Evolutionary conservation across 225 moss, liverwort and hornwort genomes (phyloP), one percentile per base, ranked within the genome.

Genomic region (Ulota crispa): DNA sequence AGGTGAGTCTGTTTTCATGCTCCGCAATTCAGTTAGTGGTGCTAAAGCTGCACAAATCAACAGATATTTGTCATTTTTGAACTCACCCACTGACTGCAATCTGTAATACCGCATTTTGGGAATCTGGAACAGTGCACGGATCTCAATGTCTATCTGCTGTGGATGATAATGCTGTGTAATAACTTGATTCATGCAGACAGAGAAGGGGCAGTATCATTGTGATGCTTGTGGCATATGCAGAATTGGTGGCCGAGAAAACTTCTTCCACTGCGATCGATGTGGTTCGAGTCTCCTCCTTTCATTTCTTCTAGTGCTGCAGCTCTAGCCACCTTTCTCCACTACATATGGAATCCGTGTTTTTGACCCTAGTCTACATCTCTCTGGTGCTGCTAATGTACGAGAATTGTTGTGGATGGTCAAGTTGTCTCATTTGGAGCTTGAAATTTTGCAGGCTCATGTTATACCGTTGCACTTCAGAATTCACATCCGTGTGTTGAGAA

Each of bases 171-270:
- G 30, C 15, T 31, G 21, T 71, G 21, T 8, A 39, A 52, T 24
- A 7, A 52, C 30, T 72, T 39, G 41, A 68, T 31, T 77, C 60
- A 13, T 85, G 86, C 93, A 94, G 90, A 90, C 78, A 11, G 86
- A 81, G 79, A 99, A 96, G 86, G 88, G 87, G 64, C 98, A 99
- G 79, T 99, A 79, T 84, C 98, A 99, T 34, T 99, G 98, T 80
- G 96, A 96, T 83, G 83, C 91, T 11, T 99, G 98, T 80, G 98
- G 98, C n/a, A 99, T 99, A 75, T 99, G 98, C 90, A 85, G 98
- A 89, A 94, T 92, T 68, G 98, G 98, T 74, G 98, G 98, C 23
- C 91, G 88, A 32, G 92, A 94, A 27, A 99, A 94, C 66, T 99
- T 92, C 73, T 99, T 96, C 55, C 98, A 99, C 72, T 99, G 98